These are phyloP conservation scores for Monilinia fructicola DNA, from an alignment of 2,329 filamentous ascomycete species.

Conservation along the genomic window DNA sequence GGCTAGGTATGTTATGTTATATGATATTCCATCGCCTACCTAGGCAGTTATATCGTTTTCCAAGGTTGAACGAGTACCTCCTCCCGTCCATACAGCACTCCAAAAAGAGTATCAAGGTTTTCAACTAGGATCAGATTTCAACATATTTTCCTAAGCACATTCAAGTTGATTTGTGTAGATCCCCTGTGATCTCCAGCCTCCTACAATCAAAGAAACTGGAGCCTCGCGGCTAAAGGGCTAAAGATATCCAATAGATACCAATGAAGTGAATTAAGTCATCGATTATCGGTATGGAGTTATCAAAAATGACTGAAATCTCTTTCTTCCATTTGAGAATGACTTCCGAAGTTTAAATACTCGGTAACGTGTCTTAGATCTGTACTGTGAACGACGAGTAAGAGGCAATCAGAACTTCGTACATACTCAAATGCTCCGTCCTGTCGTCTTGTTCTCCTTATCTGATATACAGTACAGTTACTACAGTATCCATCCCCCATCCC, in stretches of 20 bases:
- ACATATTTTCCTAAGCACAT: too few relatives aligned
- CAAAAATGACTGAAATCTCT: constrained; percentile 1
- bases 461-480: too few relatives aligned
- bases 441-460: background rate
- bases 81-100: too few relatives aligned
- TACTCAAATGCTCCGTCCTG: too few relatives aligned
- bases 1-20: too few relatives aligned
- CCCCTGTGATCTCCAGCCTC: constrained; percentile 19
- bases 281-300: background rate
- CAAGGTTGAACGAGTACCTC: too few relatives aligned
- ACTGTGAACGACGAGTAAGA: background rate
- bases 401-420: too few relatives aligned
- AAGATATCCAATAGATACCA: constrained; percentile 14
- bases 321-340: constrained; percentile 6
- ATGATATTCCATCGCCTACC: too few relatives aligned
- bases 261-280: background rate
- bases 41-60: too few relatives aligned
- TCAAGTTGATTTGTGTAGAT: constrained; percentile 1
- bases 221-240: constrained; percentile 16
- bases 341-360: background rate
- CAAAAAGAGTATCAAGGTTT: background rate
- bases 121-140: background rate
- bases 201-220: constrained; percentile 11
- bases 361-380: constrained; percentile 10
- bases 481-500: too few relatives aligned